Evolutionary conservation across 257 asterid species (phyloP).

Genomic region (Echites panduratus): DNA sequence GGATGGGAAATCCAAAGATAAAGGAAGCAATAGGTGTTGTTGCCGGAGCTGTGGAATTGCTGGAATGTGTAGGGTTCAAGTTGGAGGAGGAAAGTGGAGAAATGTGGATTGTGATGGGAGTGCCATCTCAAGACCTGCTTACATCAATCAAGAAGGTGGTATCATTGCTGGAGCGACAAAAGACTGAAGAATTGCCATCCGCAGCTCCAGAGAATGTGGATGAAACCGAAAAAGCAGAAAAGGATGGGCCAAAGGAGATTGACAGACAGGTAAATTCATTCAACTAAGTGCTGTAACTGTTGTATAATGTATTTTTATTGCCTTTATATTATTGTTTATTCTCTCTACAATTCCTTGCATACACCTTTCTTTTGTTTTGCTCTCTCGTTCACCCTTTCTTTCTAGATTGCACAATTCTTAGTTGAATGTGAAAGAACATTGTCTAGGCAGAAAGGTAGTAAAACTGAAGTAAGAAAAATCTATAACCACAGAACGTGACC

Average conservation of each 20-base stretch:
- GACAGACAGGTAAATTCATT: conserved; percentile 72
- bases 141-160: conserved; percentile 41
- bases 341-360: neutral
- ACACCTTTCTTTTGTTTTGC: neutral
- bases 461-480: neutral
- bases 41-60: conserved; percentile 73
- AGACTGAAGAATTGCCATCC: conserved; percentile 34
- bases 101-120: conserved; percentile 81
- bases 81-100: conserved; percentile 75
- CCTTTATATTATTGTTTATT: neutral
- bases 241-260: conserved; percentile 43
- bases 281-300: neutral
- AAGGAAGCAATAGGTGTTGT: conserved; percentile 81
- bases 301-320: neutral
- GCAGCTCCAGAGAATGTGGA: conserved; percentile 36
- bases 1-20: conserved; percentile 87
- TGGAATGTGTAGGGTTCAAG: conserved; percentile 72
- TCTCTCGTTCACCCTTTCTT: neutral
- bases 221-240: conserved; percentile 40
- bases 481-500: neutral
- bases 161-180: conserved; percentile 52
- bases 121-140: conserved; percentile 45
- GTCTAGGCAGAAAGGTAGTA: neutral
- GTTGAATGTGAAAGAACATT: neutral
- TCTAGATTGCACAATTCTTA: neutral